Evolutionary conservation across 139 green algal genomes (phyloP).

Genomic region (Chlorella sp.): DNA sequence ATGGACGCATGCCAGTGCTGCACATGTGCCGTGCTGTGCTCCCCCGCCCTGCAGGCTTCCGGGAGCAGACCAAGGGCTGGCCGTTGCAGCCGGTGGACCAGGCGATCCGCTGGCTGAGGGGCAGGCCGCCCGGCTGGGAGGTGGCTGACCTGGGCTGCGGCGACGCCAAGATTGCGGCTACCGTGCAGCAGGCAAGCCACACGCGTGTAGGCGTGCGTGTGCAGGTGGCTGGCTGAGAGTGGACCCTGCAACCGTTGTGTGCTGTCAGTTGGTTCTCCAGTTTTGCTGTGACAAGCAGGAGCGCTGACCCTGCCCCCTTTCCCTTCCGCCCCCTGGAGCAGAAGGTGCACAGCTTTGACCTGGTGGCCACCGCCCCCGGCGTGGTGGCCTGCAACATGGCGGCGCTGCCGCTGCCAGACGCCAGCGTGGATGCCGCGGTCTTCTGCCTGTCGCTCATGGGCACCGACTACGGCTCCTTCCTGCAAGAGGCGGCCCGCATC

Average conservation of each 20-base stretch:
- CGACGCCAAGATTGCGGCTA: constrained; percentile 81
- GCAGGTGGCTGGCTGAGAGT: no score
- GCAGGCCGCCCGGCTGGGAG: constrained; percentile 32
- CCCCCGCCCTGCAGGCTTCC: constrained; percentile 67
- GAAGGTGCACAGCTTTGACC: constrained; percentile 89
- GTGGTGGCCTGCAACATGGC: constrained; percentile 97
- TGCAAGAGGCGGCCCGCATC: constrained; percentile 88
- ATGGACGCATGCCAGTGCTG: no score
- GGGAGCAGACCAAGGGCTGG: constrained; percentile 88
- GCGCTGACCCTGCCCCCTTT: no score
- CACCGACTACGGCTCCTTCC: constrained; percentile 87
- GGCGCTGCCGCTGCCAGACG: constrained; percentile 50
- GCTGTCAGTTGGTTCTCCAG: no score
- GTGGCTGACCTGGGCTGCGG: constrained; percentile 98
- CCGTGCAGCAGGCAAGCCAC: constrained; percentile 11
- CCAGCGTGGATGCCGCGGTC: constrained; percentile 83
- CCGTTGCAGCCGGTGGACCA: constrained; percentile 86
- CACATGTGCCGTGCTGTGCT: no score
- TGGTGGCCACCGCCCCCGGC: constrained; percentile 77
- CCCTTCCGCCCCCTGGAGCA: constrained; percentile 45
- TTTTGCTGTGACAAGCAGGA: no score
- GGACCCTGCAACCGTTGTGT: no score
- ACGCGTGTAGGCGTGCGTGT: no score
- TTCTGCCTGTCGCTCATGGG: constrained; percentile 98
- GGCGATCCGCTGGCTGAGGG: constrained; percentile 72